Base-by-base conservation (phyloP, 108 stramenopile species). In the Discostella stelligeroides region DNA sequence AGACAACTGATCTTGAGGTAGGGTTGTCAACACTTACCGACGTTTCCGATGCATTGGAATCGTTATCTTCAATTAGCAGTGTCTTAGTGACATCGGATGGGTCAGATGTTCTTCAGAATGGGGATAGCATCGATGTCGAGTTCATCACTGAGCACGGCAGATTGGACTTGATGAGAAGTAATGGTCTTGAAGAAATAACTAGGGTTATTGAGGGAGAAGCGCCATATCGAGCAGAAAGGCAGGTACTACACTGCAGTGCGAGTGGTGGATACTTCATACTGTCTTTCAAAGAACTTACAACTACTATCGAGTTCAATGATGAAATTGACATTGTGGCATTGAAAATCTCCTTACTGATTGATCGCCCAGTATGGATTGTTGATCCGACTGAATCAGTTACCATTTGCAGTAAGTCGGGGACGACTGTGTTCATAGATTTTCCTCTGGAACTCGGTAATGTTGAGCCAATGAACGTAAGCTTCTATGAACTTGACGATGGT, bases 211-310 rank as follows among this genome's bases (percentile, higher is more conserved):
- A 76, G 29, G 88, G 88, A 15, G 86, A 87, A 51, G 85, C 86
- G 39, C 85, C 86, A 11, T 84, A 77, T 64, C 81, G 85, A 5
- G 38, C 53, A n/a, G 86, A 87, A 59, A 70, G 73, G 30, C 88
- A 89, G 46, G 77, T 81, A 0, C 60, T 89, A 34, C 18, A 28
- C 38, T 89, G 88, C 46, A 49, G 79, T 60, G 81, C 77, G 29
- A 55, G 55, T 49, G 69, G 75, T 14, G 79, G 79, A 0, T 75
- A 55, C 38, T 27, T 73, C 23, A 55, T 68, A 20, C 56, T 80
- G 17, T 56, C 49, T 3, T 68, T 74, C 41, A 56, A 63, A 21
- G 73, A 70, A 29, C 39, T 17, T 13, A 75, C 66, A 18, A 41
- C 49, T 7, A 76, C 74, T 3, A 60, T 81, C 49, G 63, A 75